Conservation (phyloP, 2,329 filamentous ascomycete genomes). For the Onygenales sp. region DNA sequence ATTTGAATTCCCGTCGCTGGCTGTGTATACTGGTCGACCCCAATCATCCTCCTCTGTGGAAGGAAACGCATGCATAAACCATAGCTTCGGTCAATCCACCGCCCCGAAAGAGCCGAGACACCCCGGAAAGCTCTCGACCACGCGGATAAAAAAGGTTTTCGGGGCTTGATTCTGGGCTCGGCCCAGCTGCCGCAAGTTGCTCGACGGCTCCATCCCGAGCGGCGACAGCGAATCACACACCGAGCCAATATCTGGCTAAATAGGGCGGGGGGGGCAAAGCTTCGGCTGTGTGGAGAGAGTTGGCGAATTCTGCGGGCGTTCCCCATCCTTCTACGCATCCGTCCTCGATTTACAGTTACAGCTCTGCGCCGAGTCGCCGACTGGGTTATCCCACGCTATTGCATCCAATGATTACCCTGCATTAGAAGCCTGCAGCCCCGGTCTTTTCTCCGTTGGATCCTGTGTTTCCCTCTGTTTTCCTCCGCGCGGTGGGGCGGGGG, state of each 20-base stretch:
- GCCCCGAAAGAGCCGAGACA: too few species aligned
- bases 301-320: slow-evolving; percentile 7
- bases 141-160: too few species aligned
- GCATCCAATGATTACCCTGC: too few species aligned
- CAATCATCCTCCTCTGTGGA: slow-evolving; percentile 13
- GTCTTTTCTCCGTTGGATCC: slow-evolving; percentile 7
- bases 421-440: too few species aligned
- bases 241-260: not conserved
- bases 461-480: slow-evolving; percentile 5
- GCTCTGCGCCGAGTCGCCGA: too few species aligned
- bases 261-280: not conserved
- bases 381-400: too few species aligned
- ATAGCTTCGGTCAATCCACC: too few species aligned
- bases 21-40: slow-evolving; percentile 18
- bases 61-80: not conserved
- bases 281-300: slow-evolving; percentile 3
- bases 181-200: not conserved
- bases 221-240: not conserved
- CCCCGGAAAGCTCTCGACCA: too few species aligned
- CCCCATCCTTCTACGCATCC: too few species aligned
- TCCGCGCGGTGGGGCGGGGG: not conserved
- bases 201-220: not conserved
- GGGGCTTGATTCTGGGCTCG: not conserved
- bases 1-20: slow-evolving; percentile 15
- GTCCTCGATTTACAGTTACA: too few species aligned